phyloP scores from a whole-genome alignment of 2,329 filamentous ascomycete genomes.

The Hypoxylon sp. region DNA sequence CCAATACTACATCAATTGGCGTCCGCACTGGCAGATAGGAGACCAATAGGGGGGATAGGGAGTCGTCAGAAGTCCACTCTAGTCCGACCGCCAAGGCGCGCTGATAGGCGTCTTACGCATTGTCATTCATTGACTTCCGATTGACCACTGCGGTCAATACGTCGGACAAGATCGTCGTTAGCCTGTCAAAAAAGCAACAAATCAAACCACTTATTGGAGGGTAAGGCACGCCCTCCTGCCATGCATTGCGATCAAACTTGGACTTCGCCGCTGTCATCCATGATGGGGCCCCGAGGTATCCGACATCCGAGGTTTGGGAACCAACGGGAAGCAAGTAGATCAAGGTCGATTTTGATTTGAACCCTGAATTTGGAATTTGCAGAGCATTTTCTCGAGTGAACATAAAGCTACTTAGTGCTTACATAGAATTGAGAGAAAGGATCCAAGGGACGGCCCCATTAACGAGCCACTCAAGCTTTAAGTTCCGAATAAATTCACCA shows the following conservation, averaged over 20 bases:
- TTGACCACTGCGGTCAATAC: slow-evolving; percentile 16
- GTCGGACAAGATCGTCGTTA: slow-evolving; percentile 46
- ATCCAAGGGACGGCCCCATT: not conserved
- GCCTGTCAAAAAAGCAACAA: slow-evolving; percentile 28
- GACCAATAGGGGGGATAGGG: slow-evolving; percentile 23
- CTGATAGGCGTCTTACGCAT: slow-evolving; percentile 12
- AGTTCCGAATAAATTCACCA: slow-evolving; percentile 27
- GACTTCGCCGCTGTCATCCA: slow-evolving; percentile 17
- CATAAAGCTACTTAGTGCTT: not conserved
- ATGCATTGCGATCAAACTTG: not conserved
- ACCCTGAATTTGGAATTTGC: slow-evolving; percentile 11
- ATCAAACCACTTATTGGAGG: slow-evolving; percentile 20
- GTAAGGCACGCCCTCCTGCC: slow-evolving; percentile 12
- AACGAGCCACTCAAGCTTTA: slow-evolving; percentile 14
- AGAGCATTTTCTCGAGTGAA: slow-evolving; percentile 32
- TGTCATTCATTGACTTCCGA: slow-evolving; percentile 8
- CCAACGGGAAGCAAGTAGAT: slow-evolving; percentile 13
- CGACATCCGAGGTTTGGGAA: slow-evolving; percentile 34
- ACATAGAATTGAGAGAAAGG: not conserved
- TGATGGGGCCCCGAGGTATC: slow-evolving; percentile 25
- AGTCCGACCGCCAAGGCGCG: slow-evolving; percentile 21
- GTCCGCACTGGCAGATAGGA: slow-evolving; percentile 20
- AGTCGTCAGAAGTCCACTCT: slow-evolving; percentile 13
- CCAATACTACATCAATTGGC: slow-evolving; percentile 8
- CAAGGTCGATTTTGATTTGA: slow-evolving; percentile 6